A percentile compares a stretch with the other conserved stretches of the same genome.
Conservation (phyloP, 805 yeast species). For the Hanseniaspora valbyensis region DNA sequence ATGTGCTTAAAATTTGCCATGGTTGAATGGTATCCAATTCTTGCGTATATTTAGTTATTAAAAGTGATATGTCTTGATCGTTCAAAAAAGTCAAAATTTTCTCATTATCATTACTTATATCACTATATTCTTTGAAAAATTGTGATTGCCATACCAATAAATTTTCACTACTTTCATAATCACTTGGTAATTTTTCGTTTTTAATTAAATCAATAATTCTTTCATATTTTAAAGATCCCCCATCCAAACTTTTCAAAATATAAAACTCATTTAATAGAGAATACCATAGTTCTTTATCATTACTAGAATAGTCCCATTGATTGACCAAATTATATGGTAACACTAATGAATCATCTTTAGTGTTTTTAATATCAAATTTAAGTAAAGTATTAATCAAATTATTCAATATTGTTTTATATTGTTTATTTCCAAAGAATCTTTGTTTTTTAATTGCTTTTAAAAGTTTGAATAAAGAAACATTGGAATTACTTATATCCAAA, state of each 20-base stretch:
- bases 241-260: conserved; percentile 5
- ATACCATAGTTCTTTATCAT: not conserved
- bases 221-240: conserved; percentile 8
- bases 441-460: conserved; percentile 23
- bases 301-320: conserved; percentile 5
- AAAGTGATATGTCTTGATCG: not conserved
- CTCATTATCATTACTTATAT: conserved; percentile 3
- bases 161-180: not conserved
- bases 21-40: not conserved
- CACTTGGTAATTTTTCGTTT: not conserved
- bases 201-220: not conserved
- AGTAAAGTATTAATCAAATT: conserved; percentile 23
- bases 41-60: too few relatives aligned
- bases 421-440: conserved; percentile 27
- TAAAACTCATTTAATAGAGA: not conserved
- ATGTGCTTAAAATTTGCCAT: not conserved
- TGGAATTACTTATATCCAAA: conserved; percentile 39
- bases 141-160: conserved; percentile 1
- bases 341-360: conserved; percentile 25
- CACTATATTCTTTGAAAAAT: not conserved
- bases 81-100: conserved; percentile 2
- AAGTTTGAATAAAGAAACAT: conserved; percentile 31
- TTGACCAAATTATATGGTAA: conserved; percentile 17
- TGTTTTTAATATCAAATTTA: conserved; percentile 29
- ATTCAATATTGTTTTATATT: conserved; percentile 19